Percentiles rank a stretch among this genome's conserved stretches.
phyloP scores from a whole-genome alignment of 2,329 filamentous ascomycete species.

The Penicillium sp. region DNA sequence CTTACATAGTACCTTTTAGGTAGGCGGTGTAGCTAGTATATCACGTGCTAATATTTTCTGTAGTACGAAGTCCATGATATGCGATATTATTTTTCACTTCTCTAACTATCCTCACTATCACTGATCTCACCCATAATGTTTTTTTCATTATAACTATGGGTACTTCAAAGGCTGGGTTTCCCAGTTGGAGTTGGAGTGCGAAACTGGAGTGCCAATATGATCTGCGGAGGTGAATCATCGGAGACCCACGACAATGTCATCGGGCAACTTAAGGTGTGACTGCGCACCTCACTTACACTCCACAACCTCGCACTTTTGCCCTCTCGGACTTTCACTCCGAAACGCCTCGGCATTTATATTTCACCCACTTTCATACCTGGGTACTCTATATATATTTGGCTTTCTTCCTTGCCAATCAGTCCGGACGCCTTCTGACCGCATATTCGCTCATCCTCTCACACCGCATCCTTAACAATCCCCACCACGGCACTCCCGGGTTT shows the following conservation, averaged over 20 bases:
- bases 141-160: too few species aligned
- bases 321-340: slow-evolving; percentile 13
- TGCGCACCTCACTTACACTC: background rate
- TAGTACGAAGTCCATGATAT: background rate
- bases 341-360: slow-evolving; percentile 4
- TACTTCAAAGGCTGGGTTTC: background rate
- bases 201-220: slow-evolving; percentile 5
- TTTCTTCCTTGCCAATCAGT: slow-evolving; percentile 15
- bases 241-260: slow-evolving; percentile 20
- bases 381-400: background rate
- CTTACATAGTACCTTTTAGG: too few species aligned
- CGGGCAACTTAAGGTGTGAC: background rate
- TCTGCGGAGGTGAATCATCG: slow-evolving; percentile 17
- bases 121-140: too few species aligned
- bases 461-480: slow-evolving; percentile 19
- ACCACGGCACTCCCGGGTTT: slow-evolving; percentile 13
- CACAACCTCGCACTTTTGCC: background rate
- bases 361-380: background rate
- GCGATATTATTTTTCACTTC: background rate
- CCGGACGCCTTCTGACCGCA: slow-evolving; percentile 6
- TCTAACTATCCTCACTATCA: background rate
- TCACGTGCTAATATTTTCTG: too few species aligned
- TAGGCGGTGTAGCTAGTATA: too few species aligned
- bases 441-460: slow-evolving; percentile 16
- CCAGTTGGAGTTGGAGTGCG: background rate